Conservation (phyloP, 352 stramenopile genomes). For the Globisporangium uncinulatum region DNA sequence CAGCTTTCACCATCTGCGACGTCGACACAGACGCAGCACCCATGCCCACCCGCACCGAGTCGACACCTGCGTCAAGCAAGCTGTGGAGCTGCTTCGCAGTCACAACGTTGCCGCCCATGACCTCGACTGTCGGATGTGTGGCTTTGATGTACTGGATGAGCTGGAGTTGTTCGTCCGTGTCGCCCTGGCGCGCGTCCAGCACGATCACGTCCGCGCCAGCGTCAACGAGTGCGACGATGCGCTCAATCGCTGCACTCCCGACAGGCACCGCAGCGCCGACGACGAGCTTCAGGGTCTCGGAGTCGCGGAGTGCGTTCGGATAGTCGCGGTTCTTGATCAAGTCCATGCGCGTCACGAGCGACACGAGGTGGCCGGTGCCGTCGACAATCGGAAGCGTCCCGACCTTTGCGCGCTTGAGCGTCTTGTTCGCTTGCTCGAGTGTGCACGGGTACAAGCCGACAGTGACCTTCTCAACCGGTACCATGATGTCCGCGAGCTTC, state of each 20-base stretch:
- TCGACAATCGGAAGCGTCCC: conserved; percentile 99
- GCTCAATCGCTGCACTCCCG: conserved; percentile 87
- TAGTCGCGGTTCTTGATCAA: conserved; percentile 96
- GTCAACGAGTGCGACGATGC: conserved; percentile 80
- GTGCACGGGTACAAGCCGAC: conserved; percentile 91
- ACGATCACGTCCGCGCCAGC: conserved; percentile 97
- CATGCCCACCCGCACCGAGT: conserved; percentile 98
- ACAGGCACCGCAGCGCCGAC: conserved; percentile 96
- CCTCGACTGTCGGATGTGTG: conserved; percentile 86
- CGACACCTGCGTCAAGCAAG: conserved; percentile 96
- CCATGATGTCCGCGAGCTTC: conserved; percentile 68
- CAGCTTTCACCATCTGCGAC: conserved; percentile 98
- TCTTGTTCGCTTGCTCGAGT: conserved; percentile 94
- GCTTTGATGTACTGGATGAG: conserved; percentile 91
- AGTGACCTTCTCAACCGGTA: conserved; percentile 72
- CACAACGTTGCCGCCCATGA: conserved; percentile 99
- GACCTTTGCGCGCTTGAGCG: conserved; percentile 96
- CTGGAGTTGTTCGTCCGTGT: conserved; percentile 85
- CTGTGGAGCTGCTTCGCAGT: conserved; percentile 94
- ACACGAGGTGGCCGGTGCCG: conserved; percentile 92
- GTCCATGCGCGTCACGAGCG: conserved; percentile 95
- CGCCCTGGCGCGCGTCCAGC: conserved; percentile 97
- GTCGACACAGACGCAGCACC: conserved; percentile 98
- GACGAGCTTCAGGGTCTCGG: conserved; percentile 92
- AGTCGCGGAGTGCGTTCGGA: conserved; percentile 90